These are phyloP conservation scores for Daldinia childiae DNA, from an alignment of 495 filamentous ascomycete species.

Conservation along the genomic window DNA sequence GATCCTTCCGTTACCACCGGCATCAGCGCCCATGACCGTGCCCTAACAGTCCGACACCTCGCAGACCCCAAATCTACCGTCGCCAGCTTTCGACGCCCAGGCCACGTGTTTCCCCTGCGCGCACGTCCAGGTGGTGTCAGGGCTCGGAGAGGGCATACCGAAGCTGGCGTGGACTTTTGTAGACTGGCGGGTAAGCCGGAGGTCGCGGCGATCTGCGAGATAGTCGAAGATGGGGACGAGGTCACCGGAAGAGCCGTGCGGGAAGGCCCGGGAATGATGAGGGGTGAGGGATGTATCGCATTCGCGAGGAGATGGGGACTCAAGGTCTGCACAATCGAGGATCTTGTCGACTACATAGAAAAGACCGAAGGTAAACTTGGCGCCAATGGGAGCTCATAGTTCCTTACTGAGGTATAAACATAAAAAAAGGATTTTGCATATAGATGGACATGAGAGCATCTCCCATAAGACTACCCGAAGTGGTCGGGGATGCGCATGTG, in stretches of 20 bases:
- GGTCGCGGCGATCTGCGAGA: slow-evolving; percentile 84
- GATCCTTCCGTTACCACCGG: slow-evolving; percentile 82
- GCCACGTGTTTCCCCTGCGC: slow-evolving; percentile 88
- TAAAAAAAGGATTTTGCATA: background rate
- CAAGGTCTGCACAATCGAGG: slow-evolving; percentile 95
- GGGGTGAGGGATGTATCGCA: slow-evolving; percentile 84
- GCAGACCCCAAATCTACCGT: slow-evolving; percentile 69
- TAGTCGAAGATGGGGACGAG: slow-evolving; percentile 81
- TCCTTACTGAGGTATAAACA: background rate
- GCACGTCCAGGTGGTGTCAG: slow-evolving; percentile 83
- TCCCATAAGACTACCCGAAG: background rate
- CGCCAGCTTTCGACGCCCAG: slow-evolving; percentile 78
- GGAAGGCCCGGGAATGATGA: slow-evolving; percentile 84
- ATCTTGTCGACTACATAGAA: slow-evolving; percentile 82
- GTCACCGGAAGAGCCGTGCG: slow-evolving; percentile 64
- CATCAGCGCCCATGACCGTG: slow-evolving; percentile 88
- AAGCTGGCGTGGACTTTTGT: slow-evolving; percentile 90
- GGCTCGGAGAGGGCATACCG: slow-evolving; percentile 85
- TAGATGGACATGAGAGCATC: slow-evolving; percentile 5
- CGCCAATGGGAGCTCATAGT: slow-evolving; percentile 49
- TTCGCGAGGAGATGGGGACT: slow-evolving; percentile 92
- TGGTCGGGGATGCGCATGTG: background rate
- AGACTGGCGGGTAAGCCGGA: slow-evolving; percentile 76
- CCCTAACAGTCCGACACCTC: slow-evolving; percentile 81
- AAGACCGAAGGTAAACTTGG: slow-evolving; percentile 64